Conservation (phyloP, 306 rosid genomes). For the Hylodesmum podocarpum region DNA sequence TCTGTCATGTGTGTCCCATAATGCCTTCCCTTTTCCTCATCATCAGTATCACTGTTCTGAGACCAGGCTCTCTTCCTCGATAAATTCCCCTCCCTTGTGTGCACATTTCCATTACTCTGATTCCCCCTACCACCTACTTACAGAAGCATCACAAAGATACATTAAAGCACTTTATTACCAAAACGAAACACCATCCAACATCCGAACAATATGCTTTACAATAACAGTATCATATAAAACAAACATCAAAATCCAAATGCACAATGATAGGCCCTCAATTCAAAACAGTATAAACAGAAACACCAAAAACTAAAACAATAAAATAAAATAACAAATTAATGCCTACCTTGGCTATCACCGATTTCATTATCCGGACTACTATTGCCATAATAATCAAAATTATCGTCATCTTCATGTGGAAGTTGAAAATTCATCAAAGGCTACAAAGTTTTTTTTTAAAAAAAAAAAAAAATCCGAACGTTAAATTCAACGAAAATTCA, state of each 20-base stretch:
- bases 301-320: not conserved
- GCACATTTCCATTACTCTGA: constrained; percentile 61
- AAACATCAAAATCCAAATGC: constrained; percentile 19
- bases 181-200: not conserved
- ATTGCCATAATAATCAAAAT: constrained; percentile 82
- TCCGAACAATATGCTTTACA: constrained; percentile 21
- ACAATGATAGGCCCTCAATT: not conserved
- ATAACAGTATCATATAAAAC: not conserved
- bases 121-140: constrained; percentile 56
- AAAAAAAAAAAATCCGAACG: constrained; percentile 24
- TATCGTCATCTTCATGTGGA: constrained; percentile 77
- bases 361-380: constrained; percentile 96
- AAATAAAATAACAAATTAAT: not conserved
- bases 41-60: constrained; percentile 53
- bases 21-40: constrained; percentile 59
- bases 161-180: constrained; percentile 6
- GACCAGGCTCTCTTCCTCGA: constrained; percentile 62
- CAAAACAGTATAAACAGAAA: not conserved
- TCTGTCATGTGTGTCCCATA: constrained; percentile 57
- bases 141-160: constrained; percentile 35
- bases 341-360: constrained; percentile 86
- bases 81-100: constrained; percentile 52
- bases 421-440: constrained; percentile 90
- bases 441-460: too few relatives aligned
- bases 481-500: not conserved